Conservation (phyloP, 768 basidiomycete genomes). For the Mycena vitilis region DNA sequence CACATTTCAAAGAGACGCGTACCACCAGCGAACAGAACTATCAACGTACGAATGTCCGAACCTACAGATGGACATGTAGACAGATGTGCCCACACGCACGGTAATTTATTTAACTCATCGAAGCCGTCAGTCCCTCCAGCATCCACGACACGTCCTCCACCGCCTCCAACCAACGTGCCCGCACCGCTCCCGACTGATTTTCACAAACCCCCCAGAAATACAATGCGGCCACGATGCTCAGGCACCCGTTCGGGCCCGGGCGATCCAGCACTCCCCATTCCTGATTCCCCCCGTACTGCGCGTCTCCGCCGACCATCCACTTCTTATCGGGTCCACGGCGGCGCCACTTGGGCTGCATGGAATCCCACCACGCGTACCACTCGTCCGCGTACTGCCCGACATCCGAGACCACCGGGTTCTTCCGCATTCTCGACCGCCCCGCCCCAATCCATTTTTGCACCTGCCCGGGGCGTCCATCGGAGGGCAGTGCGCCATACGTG, state of each 20-base stretch:
- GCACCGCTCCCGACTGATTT: not conserved
- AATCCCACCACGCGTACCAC: conserved; percentile 6
- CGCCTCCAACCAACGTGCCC: not conserved
- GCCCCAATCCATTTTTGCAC: not conserved
- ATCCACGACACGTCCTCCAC: not conserved
- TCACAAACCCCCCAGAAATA: not conserved
- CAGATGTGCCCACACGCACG: too few relatives aligned
- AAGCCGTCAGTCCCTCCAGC: not conserved
- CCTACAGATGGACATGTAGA: too few relatives aligned
- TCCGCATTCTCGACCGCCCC: not conserved
- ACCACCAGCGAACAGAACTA: too few relatives aligned
- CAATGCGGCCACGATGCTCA: not conserved
- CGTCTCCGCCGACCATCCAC: not conserved
- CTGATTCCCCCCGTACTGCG: not conserved
- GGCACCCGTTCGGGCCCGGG: not conserved
- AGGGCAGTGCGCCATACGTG: not conserved
- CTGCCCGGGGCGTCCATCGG: not conserved
- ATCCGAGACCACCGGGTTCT: not conserved
- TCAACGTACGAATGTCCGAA: too few relatives aligned
- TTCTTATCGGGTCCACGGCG: not conserved
- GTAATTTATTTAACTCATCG: too few relatives aligned
- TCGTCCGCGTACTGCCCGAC: not conserved
- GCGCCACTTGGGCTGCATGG: conserved; percentile 5
- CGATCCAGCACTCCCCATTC: conserved; percentile 1
- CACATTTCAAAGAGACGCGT: too few relatives aligned